Evolutionary conservation across 768 basidiomycete species (phyloP), one percentile per base, ranked within the genome.

Genomic region (Lactarius psammicola): DNA sequence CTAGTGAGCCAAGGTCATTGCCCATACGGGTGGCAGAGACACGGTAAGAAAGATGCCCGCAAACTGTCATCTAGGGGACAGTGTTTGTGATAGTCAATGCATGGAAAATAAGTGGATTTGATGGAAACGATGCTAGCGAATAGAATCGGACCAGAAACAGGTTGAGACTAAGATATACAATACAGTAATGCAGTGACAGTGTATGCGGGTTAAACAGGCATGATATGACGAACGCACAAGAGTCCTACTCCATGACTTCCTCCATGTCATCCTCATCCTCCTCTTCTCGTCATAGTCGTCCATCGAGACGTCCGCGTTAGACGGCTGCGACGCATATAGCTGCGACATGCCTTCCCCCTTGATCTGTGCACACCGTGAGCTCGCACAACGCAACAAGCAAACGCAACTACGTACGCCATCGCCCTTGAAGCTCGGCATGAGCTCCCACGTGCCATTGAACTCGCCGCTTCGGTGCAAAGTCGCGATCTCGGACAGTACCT

Each of bases 381-480:
- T 7, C 7, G 4, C 51, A 20, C 36, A 30, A 17, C 36, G 46
- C 15, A 44, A 57, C 18, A 31, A 40, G 33, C 34, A 9, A n/a
- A 62, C 58, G 9, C 28, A 69, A 60, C 18, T 9, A 78, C 83
- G 68, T 59, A 87, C 85, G 76, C 82, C 85, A 26, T 81, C 82
- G 64, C 84, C 85, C 70, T 87, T 87, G 75, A 83, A 92, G 69
- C 84, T 87, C 59, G 87, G 85, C 71, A 87, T 86, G 69, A 94
- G 81, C 75, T 92, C 89, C 87, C 88, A 95, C 66, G 86, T 76
- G 10, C 91, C 91, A 59, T 88, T 90, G 73, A 84, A 79, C 76
- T 95, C 92, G 44, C 94, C 94, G 55, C 85, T 87, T 59, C 88
- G 85, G 74, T 93, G 86, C 56, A 94, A 79, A 61, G 80, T 83